A percentile compares a stretch with the other conserved stretches of the same genome.
These are phyloP conservation scores for Carex pumila DNA, from an alignment of 176 grass and related monocot species.

Conservation along the genomic window DNA sequence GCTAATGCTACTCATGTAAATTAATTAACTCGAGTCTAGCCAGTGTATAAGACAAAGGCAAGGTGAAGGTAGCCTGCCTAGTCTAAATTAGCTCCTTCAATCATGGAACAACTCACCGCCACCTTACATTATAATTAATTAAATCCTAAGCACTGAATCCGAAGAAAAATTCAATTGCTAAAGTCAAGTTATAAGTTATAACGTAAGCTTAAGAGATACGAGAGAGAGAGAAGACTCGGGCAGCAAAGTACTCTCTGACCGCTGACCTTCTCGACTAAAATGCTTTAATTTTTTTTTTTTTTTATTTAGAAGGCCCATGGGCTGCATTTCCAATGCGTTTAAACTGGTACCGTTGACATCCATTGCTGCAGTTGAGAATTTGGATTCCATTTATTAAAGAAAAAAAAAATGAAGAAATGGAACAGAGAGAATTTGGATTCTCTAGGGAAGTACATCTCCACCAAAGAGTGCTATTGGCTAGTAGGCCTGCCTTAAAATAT, in stretches of 20 bases:
- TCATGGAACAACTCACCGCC: background rate
- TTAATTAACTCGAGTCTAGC: background rate
- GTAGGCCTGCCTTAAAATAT: background rate
- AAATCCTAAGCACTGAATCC: background rate
- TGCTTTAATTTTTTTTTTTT: background rate
- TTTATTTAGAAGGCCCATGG: background rate
- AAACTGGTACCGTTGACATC: constrained; percentile 1
- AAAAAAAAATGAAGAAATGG: background rate
- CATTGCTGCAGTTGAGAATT: background rate
- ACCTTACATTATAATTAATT: background rate
- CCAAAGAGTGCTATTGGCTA: background rate
- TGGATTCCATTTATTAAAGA: background rate
- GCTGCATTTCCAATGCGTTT: constrained; percentile 7
- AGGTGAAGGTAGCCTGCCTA: too few relatives aligned
- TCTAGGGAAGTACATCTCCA: background rate
- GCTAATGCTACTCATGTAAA: background rate
- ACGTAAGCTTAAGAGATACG: background rate
- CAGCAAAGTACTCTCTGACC: background rate
- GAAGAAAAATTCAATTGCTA: background rate
- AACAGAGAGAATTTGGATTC: background rate
- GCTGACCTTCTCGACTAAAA: background rate
- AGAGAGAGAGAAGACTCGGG: background rate
- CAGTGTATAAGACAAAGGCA: too few relatives aligned
- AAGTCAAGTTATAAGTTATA: constrained; percentile 21
- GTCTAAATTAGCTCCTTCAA: constrained; percentile 5